Percentiles rank a stretch among this genome's conserved stretches.
Evolutionary conservation across 305 asterid genomes (phyloP).

Genomic region (Plantago rigida): DNA sequence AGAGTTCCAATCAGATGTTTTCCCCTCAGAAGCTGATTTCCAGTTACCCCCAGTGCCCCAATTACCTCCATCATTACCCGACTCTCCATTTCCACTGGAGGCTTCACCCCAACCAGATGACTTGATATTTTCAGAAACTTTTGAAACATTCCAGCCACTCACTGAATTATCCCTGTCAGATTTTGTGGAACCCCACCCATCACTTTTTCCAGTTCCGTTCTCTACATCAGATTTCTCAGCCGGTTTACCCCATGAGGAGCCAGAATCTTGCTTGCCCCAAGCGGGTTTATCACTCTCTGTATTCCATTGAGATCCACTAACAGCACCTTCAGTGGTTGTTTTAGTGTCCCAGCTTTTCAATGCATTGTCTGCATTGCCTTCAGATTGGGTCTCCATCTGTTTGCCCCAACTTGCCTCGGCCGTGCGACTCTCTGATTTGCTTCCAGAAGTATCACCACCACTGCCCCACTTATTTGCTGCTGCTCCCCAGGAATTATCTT

Average conservation of each 20-base stretch:
- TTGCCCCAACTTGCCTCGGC: constrained; percentile 4
- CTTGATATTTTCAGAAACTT: constrained; percentile 26
- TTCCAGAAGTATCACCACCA: constrained; percentile 38
- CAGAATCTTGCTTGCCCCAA: constrained; percentile 27
- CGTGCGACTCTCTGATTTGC: too few relatives aligned
- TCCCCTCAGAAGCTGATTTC: constrained; percentile 29
- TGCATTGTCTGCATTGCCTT: constrained; percentile 25
- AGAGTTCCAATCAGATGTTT: constrained; percentile 28
- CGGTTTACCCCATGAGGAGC: too few relatives aligned
- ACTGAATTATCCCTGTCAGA: constrained; percentile 27
- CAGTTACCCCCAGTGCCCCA: constrained; percentile 9
- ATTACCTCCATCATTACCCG: constrained; percentile 7
- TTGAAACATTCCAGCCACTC: constrained; percentile 34
- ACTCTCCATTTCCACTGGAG: background rate
- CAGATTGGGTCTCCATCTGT: constrained; percentile 3
- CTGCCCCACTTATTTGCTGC: constrained; percentile 39
- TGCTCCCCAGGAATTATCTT: constrained; percentile 51
- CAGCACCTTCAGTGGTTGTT: constrained; percentile 28
- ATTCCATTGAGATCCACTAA: constrained; percentile 30
- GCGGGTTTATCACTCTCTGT: constrained; percentile 29
- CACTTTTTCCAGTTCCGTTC: constrained; percentile 25
- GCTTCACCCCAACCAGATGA: constrained; percentile 11
- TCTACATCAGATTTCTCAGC: constrained; percentile 11
- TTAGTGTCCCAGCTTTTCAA: constrained; percentile 27
- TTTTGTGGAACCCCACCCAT: constrained; percentile 26